Conservation (phyloP, 345 rosid species). For the Microcos paniculata region DNA sequence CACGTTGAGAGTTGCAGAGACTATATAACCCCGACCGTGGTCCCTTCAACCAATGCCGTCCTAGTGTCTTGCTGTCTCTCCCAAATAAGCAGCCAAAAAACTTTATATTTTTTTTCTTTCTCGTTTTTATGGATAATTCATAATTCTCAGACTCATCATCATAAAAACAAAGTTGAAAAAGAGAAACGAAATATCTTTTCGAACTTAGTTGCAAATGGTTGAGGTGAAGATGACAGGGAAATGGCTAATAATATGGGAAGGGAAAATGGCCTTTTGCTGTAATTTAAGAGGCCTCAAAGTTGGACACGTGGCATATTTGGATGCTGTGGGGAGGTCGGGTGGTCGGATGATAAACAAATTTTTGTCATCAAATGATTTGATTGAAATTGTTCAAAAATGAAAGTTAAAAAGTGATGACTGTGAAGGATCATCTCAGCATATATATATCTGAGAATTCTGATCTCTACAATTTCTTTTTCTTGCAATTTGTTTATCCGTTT, state of each 20-base stretch:
- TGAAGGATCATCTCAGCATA: background rate
- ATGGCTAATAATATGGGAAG: background rate
- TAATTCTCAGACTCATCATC: background rate
- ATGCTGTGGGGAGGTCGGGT: background rate
- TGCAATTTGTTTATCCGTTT: background rate
- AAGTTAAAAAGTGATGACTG: background rate
- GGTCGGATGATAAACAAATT: background rate
- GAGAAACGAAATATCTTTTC: background rate
- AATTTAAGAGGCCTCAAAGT: background rate
- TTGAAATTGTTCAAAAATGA: background rate
- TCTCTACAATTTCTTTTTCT: background rate
- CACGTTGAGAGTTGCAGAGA: constrained; percentile 27
- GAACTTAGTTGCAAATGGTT: background rate
- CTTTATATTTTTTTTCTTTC: background rate
- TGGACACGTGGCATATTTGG: background rate
- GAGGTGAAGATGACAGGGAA: background rate
- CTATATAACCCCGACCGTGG: constrained; percentile 7
- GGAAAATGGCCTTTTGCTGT: background rate
- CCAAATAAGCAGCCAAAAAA: background rate
- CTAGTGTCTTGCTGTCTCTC: constrained; percentile 14
- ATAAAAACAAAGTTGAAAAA: background rate
- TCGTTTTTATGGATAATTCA: background rate
- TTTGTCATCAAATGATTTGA: background rate
- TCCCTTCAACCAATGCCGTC: constrained; percentile 11
- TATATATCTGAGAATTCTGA: background rate